Conservation (phyloP, 208 protist species). For the Acanthamoeba sp. region DNA sequence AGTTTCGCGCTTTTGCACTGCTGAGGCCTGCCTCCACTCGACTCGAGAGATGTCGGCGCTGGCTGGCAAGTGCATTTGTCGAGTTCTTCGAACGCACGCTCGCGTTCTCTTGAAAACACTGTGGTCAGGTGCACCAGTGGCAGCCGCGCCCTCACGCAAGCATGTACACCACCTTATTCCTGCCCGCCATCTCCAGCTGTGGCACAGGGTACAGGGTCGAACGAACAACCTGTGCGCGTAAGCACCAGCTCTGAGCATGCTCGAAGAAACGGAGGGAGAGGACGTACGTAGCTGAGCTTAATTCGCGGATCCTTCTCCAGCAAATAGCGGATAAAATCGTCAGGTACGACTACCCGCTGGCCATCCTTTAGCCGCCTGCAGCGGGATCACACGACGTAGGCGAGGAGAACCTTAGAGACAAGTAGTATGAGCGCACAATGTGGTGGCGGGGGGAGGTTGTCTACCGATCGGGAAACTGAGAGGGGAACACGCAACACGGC, state of each 20-base stretch:
- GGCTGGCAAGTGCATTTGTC: too few species aligned
- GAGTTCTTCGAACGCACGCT: too few species aligned
- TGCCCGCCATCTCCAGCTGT: constrained; percentile 40
- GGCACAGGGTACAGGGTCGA: background rate
- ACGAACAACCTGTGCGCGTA: background rate
- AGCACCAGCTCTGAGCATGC: background rate
- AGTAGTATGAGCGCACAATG: background rate
- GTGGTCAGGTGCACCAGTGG: too few species aligned
- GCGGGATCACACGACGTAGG: too few species aligned
- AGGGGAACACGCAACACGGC: constrained; percentile 21
- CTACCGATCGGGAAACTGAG: constrained; percentile 11
- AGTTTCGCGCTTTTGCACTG: too few species aligned
- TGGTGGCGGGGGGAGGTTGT: background rate
- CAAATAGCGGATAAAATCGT: constrained; percentile 12
- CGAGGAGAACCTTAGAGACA: background rate
- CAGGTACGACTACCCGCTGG: background rate
- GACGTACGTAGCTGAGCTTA: background rate
- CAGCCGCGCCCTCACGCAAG: too few species aligned
- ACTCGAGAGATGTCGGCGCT: too few species aligned
- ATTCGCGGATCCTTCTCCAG: constrained; percentile 51
- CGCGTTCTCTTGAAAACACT: too few species aligned
- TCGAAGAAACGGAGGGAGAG: background rate
- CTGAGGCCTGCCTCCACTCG: too few species aligned
- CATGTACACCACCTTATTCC: constrained; percentile 64
- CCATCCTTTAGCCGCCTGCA: background rate